Percentiles rank a stretch among this genome's conserved stretches.
phyloP scores from a whole-genome alignment of 192 early-diverging fungal genomes.

The Entrophospora sp. region DNA sequence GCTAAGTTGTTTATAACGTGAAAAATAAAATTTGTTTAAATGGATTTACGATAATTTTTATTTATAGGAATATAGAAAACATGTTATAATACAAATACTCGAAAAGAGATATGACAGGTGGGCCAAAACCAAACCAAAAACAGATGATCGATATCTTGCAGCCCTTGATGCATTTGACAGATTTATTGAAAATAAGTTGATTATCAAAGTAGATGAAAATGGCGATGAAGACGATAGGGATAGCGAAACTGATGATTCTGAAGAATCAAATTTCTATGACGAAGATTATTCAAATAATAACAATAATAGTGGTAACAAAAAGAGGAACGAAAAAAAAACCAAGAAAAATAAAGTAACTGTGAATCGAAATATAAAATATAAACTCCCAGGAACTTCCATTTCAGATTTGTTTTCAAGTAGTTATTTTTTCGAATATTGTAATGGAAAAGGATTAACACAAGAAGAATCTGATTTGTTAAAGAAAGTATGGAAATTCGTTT shows the following conservation, averaged over 20 bases:
- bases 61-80: not conserved
- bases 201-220: not conserved
- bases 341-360: no score
- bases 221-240: not conserved
- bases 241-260: not conserved
- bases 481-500: not conserved
- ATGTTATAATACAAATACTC: not conserved
- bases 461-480: not conserved
- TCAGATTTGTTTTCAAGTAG: not conserved
- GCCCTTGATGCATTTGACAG: not conserved
- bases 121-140: conserved; percentile 10
- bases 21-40: not conserved
- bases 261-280: not conserved
- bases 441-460: not conserved
- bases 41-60: not conserved
- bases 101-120: conserved; percentile 5
- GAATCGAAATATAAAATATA: not conserved
- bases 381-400: not conserved
- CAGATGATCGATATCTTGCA: not conserved
- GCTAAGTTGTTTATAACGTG: no score
- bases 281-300: not conserved
- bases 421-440: not conserved
- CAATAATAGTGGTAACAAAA: not conserved
- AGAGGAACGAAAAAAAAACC: no score
- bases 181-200: not conserved